These are phyloP conservation scores for Leonotis leonurus DNA, from an alignment of 257 asterid genomes.

Conservation along the genomic window DNA sequence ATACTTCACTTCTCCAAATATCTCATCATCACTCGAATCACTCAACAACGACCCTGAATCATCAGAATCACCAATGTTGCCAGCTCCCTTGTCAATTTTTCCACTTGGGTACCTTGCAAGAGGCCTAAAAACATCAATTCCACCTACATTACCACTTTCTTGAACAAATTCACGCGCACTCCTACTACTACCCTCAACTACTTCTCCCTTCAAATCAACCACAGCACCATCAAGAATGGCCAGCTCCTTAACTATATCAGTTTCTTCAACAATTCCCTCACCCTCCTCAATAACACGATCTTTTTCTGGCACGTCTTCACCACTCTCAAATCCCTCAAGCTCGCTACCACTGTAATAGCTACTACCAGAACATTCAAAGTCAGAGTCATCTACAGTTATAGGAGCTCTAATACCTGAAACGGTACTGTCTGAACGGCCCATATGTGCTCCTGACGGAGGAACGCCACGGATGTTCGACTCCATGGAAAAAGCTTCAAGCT, in stretches of 20 bases:
- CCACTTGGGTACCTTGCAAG: constrained; percentile 19
- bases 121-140: constrained; percentile 20
- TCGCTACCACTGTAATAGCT: constrained; percentile 50
- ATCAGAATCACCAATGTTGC: constrained; percentile 22
- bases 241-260: constrained; percentile 27
- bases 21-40: constrained; percentile 32
- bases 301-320: constrained; percentile 43
- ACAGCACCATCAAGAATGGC: constrained; percentile 28
- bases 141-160: constrained; percentile 16
- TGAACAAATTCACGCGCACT: constrained; percentile 15
- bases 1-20: constrained; percentile 9
- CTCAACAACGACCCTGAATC: constrained; percentile 20
- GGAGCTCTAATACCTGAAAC: constrained; percentile 89
- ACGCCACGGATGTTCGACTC: constrained; percentile 45
- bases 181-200: constrained; percentile 11
- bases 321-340: constrained; percentile 46
- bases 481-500: constrained; percentile 30
- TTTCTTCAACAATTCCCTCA: constrained; percentile 30
- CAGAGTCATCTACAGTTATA: constrained; percentile 73
- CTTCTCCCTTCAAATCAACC: constrained; percentile 24
- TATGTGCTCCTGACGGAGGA: constrained; percentile 46
- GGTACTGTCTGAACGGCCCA: constrained; percentile 39
- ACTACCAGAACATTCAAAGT: constrained; percentile 47
- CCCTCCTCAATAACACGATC: constrained; percentile 23
- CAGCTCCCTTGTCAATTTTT: constrained; percentile 2